Evolutionary conservation across 371 early-diverging fungal genomes (phyloP), one percentile per base, ranked within the genome.

Genomic region (Batkoa obscura): DNA sequence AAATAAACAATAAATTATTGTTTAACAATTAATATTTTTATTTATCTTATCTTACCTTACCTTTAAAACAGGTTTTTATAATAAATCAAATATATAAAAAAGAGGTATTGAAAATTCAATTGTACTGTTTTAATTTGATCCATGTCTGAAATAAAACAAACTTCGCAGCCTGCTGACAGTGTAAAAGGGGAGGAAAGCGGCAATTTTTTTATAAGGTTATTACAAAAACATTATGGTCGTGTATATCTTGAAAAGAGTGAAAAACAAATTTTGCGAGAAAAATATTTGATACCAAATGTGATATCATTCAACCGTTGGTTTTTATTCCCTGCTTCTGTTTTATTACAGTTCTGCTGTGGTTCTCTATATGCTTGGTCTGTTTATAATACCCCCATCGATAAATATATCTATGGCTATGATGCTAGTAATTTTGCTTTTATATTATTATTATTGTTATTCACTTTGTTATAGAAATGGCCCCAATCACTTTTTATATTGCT

Each of bases 281-380:
- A 60, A 37, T 65, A 56, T 33, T 52, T 70, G 13, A 43, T 76
- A 38, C 62, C 55, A 30, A 72, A 70, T 39, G 63, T 60, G 5
- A 23, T 23, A 23, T 65, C 70, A 56, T 76, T 72, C 59, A 70
- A 59, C 37, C 71, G 75, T 23, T 79, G 72, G 75, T 59, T 70
- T 58, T 64, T 74, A 39, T 62, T 77, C 48, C 77, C 79, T 0
- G 78, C 78, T 0, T 77, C 78, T 10, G 63, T 78, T 15, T 50
- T 78, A 42, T 74, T 80, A 48, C 80, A 79, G 69, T 71, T 80
- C 59, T 75, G 75, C 59, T 73, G 72, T 53, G 83, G 83, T 12
- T 76, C 79, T 1, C 70, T 82, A 32, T 82, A 82, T 58, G 80
- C 83, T 8, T 82, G 78, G 76, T 72, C 72, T 1, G 76, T 79